phyloP scores from a whole-genome alignment of 225 moss, liverwort and hornwort species.

The Polytrichum formosum region DNA sequence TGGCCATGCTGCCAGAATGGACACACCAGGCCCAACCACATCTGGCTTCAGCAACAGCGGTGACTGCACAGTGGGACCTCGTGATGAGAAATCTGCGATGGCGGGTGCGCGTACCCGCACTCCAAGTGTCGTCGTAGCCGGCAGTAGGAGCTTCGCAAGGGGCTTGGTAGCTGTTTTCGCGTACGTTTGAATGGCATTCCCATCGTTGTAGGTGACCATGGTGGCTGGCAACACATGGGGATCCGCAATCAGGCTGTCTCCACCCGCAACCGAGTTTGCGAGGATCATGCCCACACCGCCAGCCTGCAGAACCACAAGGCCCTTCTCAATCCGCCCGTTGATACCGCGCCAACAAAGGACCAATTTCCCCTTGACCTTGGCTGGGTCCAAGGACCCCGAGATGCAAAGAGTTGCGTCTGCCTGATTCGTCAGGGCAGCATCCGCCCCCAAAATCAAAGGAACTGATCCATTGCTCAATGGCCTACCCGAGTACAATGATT shows the following conservation, averaged over 20 bases:
- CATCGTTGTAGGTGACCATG: not conserved
- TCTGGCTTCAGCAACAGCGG: conserved; percentile 62
- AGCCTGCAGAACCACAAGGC: conserved; percentile 17
- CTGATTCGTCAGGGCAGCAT: too few relatives aligned
- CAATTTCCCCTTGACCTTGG: not conserved
- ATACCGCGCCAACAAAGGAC: not conserved
- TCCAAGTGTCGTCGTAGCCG: too few relatives aligned
- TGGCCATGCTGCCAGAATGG: conserved; percentile 67
- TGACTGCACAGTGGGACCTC: not conserved
- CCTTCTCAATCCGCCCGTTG: not conserved
- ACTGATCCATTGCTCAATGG: not conserved
- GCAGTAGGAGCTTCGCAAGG: not conserved
- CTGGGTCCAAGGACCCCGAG: not conserved
- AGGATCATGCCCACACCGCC: conserved; percentile 71
- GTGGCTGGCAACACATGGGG: not conserved
- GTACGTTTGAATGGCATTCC: not conserved
- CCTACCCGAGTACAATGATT: too few relatives aligned
- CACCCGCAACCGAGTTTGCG: conserved; percentile 51
- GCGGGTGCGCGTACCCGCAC: too few relatives aligned
- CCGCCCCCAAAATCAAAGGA: too few relatives aligned
- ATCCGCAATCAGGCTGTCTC: conserved; percentile 40
- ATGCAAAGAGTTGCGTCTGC: too few relatives aligned
- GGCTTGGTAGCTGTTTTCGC: not conserved
- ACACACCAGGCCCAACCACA: conserved; percentile 50
- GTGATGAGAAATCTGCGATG: not conserved